Evolutionary conservation across 345 rosid genomes (phyloP).

Genomic region (Erysimum cheiranthoides): DNA sequence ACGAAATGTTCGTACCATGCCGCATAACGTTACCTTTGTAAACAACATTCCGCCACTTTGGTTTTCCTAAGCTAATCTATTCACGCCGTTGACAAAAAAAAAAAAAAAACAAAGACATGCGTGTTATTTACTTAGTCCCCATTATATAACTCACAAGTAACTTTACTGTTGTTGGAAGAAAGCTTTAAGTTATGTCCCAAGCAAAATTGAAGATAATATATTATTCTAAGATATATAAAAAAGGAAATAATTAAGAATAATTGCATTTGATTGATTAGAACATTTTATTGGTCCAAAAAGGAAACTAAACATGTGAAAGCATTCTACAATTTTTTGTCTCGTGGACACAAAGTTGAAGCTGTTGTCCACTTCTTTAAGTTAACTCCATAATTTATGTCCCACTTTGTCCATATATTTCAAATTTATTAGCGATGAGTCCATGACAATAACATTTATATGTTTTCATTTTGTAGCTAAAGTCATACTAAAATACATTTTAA

Average conservation of each 20-base stretch:
- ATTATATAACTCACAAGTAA: conserved; percentile 33
- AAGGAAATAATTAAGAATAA: conserved; percentile 29
- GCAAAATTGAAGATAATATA: conserved; percentile 33
- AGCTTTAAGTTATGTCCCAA: conserved; percentile 38
- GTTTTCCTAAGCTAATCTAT: no score
- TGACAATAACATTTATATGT: conserved; percentile 20
- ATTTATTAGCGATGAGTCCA: conserved; percentile 20
- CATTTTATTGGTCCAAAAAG: conserved; percentile 35
- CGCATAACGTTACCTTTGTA: no score
- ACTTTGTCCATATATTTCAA: no score
- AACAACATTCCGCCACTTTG: no score
- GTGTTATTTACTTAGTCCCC: conserved; percentile 34
- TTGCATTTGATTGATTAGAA: conserved; percentile 34
- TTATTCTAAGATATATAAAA: conserved; percentile 12
- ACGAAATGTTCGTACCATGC: no score
- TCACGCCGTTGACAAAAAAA: no score
- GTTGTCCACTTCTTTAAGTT: conserved; percentile 44
- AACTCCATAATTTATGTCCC: conserved; percentile 22
- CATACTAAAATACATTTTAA: background rate
- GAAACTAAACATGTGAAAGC: conserved; percentile 42
- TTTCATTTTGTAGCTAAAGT: conserved; percentile 6
- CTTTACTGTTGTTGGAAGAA: conserved; percentile 46
- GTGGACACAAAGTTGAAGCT: conserved; percentile 44
- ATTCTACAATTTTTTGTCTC: conserved; percentile 26
- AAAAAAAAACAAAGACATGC: conserved; percentile 42